These are phyloP conservation scores for Hericium rajendrae DNA, from an alignment of 768 basidiomycete species.

Conservation along the genomic window DNA sequence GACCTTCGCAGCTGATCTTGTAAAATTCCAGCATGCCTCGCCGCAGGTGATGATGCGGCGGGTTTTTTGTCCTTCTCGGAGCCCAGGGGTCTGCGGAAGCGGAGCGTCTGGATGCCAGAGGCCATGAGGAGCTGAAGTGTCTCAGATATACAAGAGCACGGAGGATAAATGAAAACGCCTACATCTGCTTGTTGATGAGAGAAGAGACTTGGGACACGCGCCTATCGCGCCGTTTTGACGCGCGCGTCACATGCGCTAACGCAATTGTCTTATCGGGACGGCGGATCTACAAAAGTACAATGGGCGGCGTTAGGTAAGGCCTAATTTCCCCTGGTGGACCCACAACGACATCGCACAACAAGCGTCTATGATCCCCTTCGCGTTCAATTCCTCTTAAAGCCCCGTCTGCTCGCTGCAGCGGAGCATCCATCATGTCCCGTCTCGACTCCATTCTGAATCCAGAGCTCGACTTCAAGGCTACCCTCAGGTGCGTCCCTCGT, in stretches of 20 bases:
- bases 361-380: background rate
- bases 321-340: background rate
- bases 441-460: conserved; percentile 14
- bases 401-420: background rate
- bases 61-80: conserved; percentile 12
- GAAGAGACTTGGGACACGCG: background rate
- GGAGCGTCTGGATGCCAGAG: conserved; percentile 21
- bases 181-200: background rate
- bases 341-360: conserved; percentile 2
- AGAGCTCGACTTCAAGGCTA: background rate
- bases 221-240: background rate
- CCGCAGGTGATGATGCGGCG: conserved; percentile 11
- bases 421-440: conserved; percentile 10
- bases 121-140: background rate
- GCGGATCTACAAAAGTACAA: conserved; percentile 14
- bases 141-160: too few species aligned
- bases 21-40: conserved; percentile 57
- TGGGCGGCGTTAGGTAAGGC: conserved; percentile 2
- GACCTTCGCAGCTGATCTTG: conserved; percentile 77
- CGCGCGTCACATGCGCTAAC: background rate
- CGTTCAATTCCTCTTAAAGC: background rate
- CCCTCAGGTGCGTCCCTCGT: conserved; percentile 2
- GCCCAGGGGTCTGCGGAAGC: conserved; percentile 22
- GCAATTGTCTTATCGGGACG: conserved; percentile 1
- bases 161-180: background rate